Evolutionary conservation across 108 stramenopile species (phyloP).

Genomic region (Discostella pseudostelligera): DNA sequence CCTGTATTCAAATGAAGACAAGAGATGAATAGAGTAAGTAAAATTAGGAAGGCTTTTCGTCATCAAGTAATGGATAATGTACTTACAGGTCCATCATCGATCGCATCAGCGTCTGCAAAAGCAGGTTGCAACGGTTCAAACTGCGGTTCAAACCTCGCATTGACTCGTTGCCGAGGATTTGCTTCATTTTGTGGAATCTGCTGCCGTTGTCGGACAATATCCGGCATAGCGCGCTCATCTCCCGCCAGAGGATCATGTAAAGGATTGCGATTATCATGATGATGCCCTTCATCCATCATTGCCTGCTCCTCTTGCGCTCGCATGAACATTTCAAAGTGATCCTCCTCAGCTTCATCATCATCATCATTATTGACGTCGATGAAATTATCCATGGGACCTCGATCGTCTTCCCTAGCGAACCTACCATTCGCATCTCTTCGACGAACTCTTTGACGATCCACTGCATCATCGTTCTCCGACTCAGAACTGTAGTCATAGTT

Average conservation of each 20-base stretch:
- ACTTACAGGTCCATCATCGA: conserved; percentile 69
- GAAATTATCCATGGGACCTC: neutral
- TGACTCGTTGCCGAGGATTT: conserved; percentile 37
- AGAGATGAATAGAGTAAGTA: neutral
- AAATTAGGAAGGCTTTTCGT: neutral
- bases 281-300: conserved; percentile 22
- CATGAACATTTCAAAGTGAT: conserved; percentile 40
- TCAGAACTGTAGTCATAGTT: conserved; percentile 21
- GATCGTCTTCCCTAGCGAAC: neutral
- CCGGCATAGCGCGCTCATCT: neutral
- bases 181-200: neutral
- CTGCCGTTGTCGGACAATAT: neutral
- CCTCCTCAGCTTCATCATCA: conserved; percentile 45
- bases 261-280: conserved; percentile 9
- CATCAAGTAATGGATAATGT: neutral
- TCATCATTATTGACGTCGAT: conserved; percentile 4
- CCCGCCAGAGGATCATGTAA: conserved; percentile 8
- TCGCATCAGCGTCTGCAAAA: conserved; percentile 41
- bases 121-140: conserved; percentile 70
- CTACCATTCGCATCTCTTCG: neutral
- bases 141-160: conserved; percentile 51
- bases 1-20: conserved; percentile 17
- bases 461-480: conserved; percentile 6
- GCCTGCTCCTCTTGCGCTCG: conserved; percentile 46
- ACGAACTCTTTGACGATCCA: conserved; percentile 5